Evolutionary conservation across 73 alveolate genomes (phyloP).

Genomic region (Durusdinium trenchii): DNA sequence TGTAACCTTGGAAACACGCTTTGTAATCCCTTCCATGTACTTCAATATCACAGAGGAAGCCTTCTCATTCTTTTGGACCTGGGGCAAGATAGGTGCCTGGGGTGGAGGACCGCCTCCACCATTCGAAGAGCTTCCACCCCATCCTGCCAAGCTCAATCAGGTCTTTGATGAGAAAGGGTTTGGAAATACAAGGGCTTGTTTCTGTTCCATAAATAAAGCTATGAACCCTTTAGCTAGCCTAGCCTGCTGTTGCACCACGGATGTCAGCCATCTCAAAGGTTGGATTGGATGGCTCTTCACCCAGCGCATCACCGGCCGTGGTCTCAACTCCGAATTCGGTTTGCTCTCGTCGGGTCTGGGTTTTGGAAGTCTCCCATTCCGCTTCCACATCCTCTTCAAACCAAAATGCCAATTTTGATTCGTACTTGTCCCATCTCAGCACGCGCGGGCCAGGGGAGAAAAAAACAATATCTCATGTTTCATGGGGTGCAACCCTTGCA

Average conservation of each 20-base stretch:
- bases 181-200: not conserved
- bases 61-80: not conserved
- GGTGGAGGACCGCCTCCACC: not conserved
- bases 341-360: not conserved
- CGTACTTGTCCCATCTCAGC: constrained; percentile 55
- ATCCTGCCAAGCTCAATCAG: not conserved
- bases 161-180: not conserved
- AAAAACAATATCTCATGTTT: not conserved
- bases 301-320: not conserved
- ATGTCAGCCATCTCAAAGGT: no score
- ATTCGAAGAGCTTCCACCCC: not conserved
- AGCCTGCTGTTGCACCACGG: not conserved
- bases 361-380: not conserved
- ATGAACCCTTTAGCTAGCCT: not conserved
- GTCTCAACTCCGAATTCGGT: not conserved
- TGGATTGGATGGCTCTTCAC: not conserved
- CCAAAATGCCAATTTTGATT: not conserved
- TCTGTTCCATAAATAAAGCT: not conserved
- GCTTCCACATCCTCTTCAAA: not conserved
- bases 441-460: not conserved
- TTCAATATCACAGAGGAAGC: not conserved
- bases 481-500: not conserved
- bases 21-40: constrained; percentile 12
- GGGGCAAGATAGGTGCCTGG: not conserved
- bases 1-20: not conserved